Base-by-base conservation (phyloP, 2,329 filamentous ascomycete species). In the Colletotrichum sp. region DNA sequence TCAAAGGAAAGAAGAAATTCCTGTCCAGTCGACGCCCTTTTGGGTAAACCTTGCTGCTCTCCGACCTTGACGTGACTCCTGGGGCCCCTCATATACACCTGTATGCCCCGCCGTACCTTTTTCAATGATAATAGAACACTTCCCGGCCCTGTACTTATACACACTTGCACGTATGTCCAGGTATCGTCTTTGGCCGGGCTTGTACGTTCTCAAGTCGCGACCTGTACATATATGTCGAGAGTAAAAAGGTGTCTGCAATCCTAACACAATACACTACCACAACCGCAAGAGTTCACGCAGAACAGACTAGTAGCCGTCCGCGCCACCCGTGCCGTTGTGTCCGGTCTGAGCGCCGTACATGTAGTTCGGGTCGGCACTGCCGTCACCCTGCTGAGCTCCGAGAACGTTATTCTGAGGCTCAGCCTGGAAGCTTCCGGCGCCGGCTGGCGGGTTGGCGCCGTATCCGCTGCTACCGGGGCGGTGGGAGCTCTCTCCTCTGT, bases 401-500 rank as follows among this genome's bases (percentile, higher is more conserved):
- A 87, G 83, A 16, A 86, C 82, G 39, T 77, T 81, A 71, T 80
- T 81, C 24, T 83, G 75, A 15, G 80, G 83, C 70, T 91, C 90
- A 55, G 84, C 84, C 66, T 82, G 82, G 77, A 86, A 86, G 78
- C 88, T 89, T 34, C 84, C 86, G 69, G 89, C 85, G 61, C 84
- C 85, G 77, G 85, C 80, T 28, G 84, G 85, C 61, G 85, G 84
- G 63, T 85, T 80, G 36, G 86, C 84, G 61, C 87, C 88, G 78
- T 90, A 90, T 15, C 88, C 89, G 79, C 89, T 91, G 74, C 83
- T 84, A n/a, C 89, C 89, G 66, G 89, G 85, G 76, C 85, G 86
- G 77, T 85, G 86, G 75, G 88, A 87, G 79, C 86, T 86, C 39
- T 91, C 90, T 77, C 92, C 92, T 80, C 93, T 90, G 85, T 94